Conservation (phyloP, 345 rosid species). For the Laguncularia racemosa region DNA sequence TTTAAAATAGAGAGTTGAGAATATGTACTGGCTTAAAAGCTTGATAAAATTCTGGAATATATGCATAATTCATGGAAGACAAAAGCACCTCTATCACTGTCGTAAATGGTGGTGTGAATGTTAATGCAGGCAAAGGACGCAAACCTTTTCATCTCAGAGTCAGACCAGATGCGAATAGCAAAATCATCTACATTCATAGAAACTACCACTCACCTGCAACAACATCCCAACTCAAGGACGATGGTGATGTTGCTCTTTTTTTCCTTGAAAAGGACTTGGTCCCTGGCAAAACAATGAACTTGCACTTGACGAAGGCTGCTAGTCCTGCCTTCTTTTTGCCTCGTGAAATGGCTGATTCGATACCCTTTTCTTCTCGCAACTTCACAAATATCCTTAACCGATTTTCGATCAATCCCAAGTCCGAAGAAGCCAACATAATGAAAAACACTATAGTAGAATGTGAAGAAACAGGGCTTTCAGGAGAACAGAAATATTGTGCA, state of each 20-base stretch:
- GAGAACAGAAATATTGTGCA: conserved; percentile 72
- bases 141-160: conserved; percentile 60
- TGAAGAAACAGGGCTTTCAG: conserved; percentile 46
- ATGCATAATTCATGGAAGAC: too few species aligned
- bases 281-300: conserved; percentile 35
- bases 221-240: conserved; percentile 51
- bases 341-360: conserved; percentile 42
- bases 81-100: too few species aligned
- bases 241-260: conserved; percentile 55
- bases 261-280: conserved; percentile 77
- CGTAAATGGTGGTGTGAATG: conserved; percentile 45
- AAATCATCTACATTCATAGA: too few species aligned
- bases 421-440: conserved; percentile 60
- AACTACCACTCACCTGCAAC: conserved; percentile 26
- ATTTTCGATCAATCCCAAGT: conserved; percentile 49
- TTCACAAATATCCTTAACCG: conserved; percentile 38
- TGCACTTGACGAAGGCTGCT: conserved; percentile 42
- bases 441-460: conserved; percentile 57
- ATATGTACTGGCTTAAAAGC: too few species aligned
- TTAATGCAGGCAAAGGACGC: conserved; percentile 50
- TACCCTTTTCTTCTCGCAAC: conserved; percentile 60
- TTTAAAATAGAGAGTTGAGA: too few species aligned
- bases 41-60: too few species aligned
- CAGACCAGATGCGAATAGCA: conserved; percentile 42
- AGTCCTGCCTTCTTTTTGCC: conserved; percentile 50